These are phyloP conservation scores for Penicillium bialowiezense DNA, from an alignment of 495 filamentous ascomycete genomes.

Conservation along the genomic window DNA sequence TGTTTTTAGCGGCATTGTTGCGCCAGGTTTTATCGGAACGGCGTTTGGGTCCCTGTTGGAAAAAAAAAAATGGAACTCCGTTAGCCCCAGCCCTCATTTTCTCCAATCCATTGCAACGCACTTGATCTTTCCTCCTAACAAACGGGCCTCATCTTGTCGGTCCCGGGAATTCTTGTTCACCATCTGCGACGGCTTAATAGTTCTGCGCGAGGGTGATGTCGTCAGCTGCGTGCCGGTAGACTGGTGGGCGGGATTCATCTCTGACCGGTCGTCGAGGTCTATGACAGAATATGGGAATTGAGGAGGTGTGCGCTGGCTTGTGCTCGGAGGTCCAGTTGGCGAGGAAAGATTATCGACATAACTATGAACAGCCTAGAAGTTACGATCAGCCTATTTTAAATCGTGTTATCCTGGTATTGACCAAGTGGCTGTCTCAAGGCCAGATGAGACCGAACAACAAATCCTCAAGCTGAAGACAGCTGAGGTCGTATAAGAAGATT, in stretches of 20 bases:
- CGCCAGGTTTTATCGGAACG: slow-evolving; percentile 17
- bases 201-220: slow-evolving; percentile 1
- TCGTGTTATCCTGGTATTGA: neutral
- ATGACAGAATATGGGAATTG: slow-evolving; percentile 19
- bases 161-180: slow-evolving; percentile 13
- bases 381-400: slow-evolving; percentile 5
- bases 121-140: slow-evolving; percentile 18
- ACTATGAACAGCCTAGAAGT: slow-evolving; percentile 20
- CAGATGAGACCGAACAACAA: neutral
- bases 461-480: neutral
- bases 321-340: slow-evolving; percentile 14
- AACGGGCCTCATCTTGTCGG: slow-evolving; percentile 22
- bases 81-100: neutral
- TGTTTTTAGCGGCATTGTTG: slow-evolving; percentile 4
- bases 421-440: neutral
- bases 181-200: slow-evolving; percentile 19
- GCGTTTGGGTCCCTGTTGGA: slow-evolving; percentile 15
- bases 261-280: slow-evolving; percentile 30
- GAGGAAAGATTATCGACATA: slow-evolving; percentile 29
- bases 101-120: slow-evolving; percentile 8
- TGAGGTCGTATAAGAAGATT: neutral
- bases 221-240: slow-evolving; percentile 13
- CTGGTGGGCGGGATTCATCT: slow-evolving; percentile 16
- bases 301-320: slow-evolving; percentile 26
- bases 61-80: no score